Base-by-base conservation (phyloP, 331 rosid species). In the Spiraea crenata region DNA sequence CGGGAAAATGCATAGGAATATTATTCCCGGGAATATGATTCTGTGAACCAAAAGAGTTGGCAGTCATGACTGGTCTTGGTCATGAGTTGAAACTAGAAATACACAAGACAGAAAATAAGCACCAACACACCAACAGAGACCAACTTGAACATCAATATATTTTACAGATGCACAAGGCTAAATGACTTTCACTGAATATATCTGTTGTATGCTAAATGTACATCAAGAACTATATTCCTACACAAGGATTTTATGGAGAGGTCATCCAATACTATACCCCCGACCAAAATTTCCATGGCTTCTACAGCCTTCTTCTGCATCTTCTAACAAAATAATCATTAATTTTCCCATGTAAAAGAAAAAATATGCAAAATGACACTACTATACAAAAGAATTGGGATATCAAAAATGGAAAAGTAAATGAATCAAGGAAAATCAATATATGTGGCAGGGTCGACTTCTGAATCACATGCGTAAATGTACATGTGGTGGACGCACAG, bases 231-330 rank as follows among this genome's bases (percentile, higher is more conserved):
- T 38, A 57, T 89, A 83, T 74, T 70, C 60, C 60, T 56, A 20
- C 38, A 84, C 84, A 87, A 79, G 82, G 83, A 79, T 71, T 83
- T 82, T 82, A 66, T 84, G 83, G 77, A 73, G 95, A 82, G 97
- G 91, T 80, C 78, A 83, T 82, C 84, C 80, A 89, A 91, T 83
- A 86, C 65, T 71, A 66, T 71, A 81, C 89, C 88, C 78, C 87
- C 47, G 84, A 81, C 77, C 76, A 73, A 80, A 84, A 83, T 67
- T 80, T 81, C 77, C 77, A 63, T 79, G 76, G 84, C 90, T 84
- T 79, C 82, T 74, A 62, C 76, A 73, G 79, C 86, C 87, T 82
- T 81, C 79, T 83, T 83, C 69, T 76, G 80, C 85, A 79, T 80
- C 83, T 71, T 77, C 86, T 67, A 65, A 74, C 67, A 80, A 81